Percentiles rank a stretch among this genome's conserved stretches.
phyloP scores from a whole-genome alignment of 805 yeast species.

The Wickerhamiella hasegawae region DNA sequence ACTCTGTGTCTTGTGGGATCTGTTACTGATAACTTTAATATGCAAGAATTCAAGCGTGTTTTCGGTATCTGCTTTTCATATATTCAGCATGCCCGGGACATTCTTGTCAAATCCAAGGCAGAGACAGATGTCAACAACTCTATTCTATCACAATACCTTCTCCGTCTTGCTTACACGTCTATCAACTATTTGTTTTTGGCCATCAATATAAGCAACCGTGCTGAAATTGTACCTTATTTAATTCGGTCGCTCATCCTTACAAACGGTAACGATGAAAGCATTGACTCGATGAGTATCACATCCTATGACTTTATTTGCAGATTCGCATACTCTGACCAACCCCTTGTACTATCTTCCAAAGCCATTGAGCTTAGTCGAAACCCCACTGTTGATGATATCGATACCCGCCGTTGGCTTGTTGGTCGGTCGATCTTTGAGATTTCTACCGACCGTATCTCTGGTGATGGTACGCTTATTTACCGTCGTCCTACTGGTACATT shows the following conservation, averaged over 20 bases:
- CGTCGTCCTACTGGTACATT: constrained; percentile 53
- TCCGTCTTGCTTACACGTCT: constrained; percentile 49
- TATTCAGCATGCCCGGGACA: constrained; percentile 53
- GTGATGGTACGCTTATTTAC: constrained; percentile 33
- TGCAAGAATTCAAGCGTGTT: constrained; percentile 62
- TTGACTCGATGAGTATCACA: constrained; percentile 42
- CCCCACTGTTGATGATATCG: constrained; percentile 6
- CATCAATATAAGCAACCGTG: constrained; percentile 41
- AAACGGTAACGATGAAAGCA: constrained; percentile 16
- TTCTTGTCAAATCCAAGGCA: constrained; percentile 6
- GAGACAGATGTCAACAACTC: constrained; percentile 5
- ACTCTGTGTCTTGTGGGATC: constrained; percentile 51
- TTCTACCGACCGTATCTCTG: constrained; percentile 35
- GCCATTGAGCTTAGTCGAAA: constrained; percentile 14
- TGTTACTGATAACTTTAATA: constrained; percentile 53
- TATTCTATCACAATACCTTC: constrained; percentile 41
- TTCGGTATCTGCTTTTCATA: constrained; percentile 73
- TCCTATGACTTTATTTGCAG: constrained; percentile 51
- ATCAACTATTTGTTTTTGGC: constrained; percentile 59
- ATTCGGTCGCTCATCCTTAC: constrained; percentile 37
- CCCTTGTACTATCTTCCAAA: constrained; percentile 29
- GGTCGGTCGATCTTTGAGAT: constrained; percentile 44
- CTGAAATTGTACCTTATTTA: constrained; percentile 44
- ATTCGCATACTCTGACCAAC: constrained; percentile 49
- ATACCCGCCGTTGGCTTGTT: constrained; percentile 35